Percentiles rank a stretch among this genome's conserved stretches.
Conservation (phyloP, 352 stramenopile genomes). For the Pythium phragmiticola region DNA sequence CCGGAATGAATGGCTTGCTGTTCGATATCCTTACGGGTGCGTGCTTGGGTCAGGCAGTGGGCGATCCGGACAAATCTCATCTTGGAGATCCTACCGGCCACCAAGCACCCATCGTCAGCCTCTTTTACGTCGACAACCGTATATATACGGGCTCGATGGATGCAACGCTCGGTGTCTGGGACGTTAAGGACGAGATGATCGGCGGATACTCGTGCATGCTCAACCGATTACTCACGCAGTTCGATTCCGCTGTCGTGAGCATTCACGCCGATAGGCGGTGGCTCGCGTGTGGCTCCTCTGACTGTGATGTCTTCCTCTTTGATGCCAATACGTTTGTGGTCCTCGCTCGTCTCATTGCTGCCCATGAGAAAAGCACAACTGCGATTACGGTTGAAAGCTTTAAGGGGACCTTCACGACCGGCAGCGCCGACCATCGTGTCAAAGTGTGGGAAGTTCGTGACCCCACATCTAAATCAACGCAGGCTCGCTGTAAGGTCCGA, state of each 20-base stretch:
- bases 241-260: conserved; percentile 73
- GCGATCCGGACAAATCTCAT: conserved; percentile 60
- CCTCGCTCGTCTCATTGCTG: conserved; percentile 50
- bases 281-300: conserved; percentile 57
- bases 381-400: conserved; percentile 47
- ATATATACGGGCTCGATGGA: conserved; percentile 78
- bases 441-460: conserved; percentile 61
- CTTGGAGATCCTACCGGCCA: conserved; percentile 62
- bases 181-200: conserved; percentile 51
- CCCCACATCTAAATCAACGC: conserved; percentile 13
- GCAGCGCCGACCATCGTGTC: conserved; percentile 53
- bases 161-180: conserved; percentile 61
- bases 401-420: conserved; percentile 48
- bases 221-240: conserved; percentile 52
- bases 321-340: conserved; percentile 39
- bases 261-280: conserved; percentile 53
- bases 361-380: conserved; percentile 52
- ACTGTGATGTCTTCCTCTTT: conserved; percentile 76
- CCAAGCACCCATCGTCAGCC: conserved; percentile 60
- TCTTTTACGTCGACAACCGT: conserved; percentile 55
- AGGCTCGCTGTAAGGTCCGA: conserved; percentile 34
- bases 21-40: conserved; percentile 69
- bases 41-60: conserved; percentile 63
- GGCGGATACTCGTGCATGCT: conserved; percentile 52
- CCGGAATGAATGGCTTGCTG: conserved; percentile 44